These are phyloP conservation scores for Penicillium atrosanguineum DNA, from an alignment of 495 filamentous ascomycete species.

Conservation along the genomic window DNA sequence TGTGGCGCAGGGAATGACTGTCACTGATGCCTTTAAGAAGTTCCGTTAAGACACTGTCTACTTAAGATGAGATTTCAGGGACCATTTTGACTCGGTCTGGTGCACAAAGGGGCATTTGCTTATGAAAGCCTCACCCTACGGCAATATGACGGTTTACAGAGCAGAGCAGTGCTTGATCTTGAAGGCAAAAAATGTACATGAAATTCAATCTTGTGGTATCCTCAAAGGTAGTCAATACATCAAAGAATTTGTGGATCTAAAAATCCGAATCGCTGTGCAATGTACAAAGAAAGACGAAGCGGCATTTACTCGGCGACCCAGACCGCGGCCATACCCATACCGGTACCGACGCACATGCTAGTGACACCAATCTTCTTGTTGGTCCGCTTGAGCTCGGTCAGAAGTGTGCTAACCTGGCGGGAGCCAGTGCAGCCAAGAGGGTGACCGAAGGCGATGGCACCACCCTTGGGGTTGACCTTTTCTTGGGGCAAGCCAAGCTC, in stretches of 20 bases:
- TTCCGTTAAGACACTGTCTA: constrained; percentile 23
- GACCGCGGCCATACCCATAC: constrained; percentile 95
- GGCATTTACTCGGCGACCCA: constrained; percentile 77
- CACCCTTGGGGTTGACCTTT: constrained; percentile 97
- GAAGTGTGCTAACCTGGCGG: constrained; percentile 85
- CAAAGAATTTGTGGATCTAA: constrained; percentile 18
- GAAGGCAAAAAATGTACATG: constrained; percentile 12
- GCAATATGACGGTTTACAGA: neutral
- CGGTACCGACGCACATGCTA: constrained; percentile 95
- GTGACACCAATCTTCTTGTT: constrained; percentile 84
- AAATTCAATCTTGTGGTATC: constrained; percentile 28
- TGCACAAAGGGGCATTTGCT: too few species aligned
- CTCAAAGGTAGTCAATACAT: constrained; percentile 28
- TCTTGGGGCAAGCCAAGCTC: constrained; percentile 73
- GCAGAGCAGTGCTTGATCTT: neutral
- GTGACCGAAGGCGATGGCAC: constrained; percentile 98
- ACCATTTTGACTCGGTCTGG: too few species aligned
- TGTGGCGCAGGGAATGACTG: constrained; percentile 52
- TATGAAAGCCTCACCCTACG: neutral
- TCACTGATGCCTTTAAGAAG: constrained; percentile 57
- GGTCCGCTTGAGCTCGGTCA: constrained; percentile 82
- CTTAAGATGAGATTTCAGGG: neutral
- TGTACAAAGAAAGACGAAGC: constrained; percentile 18
- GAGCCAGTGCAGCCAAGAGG: constrained; percentile 93
- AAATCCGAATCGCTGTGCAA: constrained; percentile 33